Base-by-base conservation (phyloP, 495 filamentous ascomycete species). In the Friedmanniomyces simplex region DNA sequence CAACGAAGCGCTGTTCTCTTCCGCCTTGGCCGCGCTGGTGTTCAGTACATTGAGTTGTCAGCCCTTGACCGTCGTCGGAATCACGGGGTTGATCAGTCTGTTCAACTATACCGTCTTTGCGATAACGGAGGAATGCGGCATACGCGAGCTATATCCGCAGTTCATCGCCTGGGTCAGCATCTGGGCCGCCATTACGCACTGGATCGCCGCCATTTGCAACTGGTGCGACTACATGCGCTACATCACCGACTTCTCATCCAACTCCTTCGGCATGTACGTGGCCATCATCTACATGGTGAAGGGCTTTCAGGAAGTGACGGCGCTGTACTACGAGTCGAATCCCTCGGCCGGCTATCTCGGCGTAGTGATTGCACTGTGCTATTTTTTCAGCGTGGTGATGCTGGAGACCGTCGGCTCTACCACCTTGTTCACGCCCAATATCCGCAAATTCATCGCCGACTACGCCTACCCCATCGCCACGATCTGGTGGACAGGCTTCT, bases 81-180 rank as follows among this genome's bases (percentile, higher is more conserved):
- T 72, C 47, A 72, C 68, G 11, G 68, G 63, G 10, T 42, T 63
- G 47, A 65, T 65, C 37, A 37, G 16, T 25, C 56, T 76, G 1
- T 76, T 76, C 65, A 74, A 74, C 52, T 76, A 76, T 53, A 76
- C 73, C 14, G 67, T 76, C 32, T 76, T 68, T 59, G 71, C 74
- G 51, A 75, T 76, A 41, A 69, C 73, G 8, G 63, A 57, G 12
- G 28, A 26, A 20, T 37, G 51, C 16, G 61, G 61, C 14, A 70
- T 69, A 10, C 49, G 66, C 42, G 69, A 72, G 37, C 26, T 71
- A 1, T 72, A 71, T 50, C 67, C 67, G 6, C 64, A 62, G 14
- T 72, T 75, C 62, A 70, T 74, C 64, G 50, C 48, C 11, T 75
- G 73, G 72, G 63, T 71, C n/a, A 62, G 62, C 25, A 73, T 73